Evolutionary conservation across 192 early-diverging fungal species (phyloP).

Genomic region (Phycomyces nitens): DNA sequence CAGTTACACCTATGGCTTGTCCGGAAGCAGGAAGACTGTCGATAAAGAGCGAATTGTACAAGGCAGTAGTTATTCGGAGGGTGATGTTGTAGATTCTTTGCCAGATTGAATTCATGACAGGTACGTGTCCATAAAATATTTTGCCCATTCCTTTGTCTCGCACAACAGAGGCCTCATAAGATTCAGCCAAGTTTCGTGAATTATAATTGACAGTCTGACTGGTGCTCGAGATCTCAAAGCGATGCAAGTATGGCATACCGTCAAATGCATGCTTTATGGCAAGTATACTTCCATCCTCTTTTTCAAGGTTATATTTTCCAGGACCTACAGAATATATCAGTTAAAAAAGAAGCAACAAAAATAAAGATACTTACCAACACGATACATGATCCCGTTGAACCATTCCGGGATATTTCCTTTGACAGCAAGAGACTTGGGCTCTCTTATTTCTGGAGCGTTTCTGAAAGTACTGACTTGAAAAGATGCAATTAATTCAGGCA

Average conservation of each 20-base stretch:
- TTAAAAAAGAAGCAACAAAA: too few relatives aligned
- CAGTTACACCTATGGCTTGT: slow-evolving; percentile 23
- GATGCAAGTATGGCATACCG: slow-evolving; percentile 28
- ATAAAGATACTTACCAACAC: slow-evolving; percentile 33
- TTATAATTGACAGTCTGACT: slow-evolving; percentile 19
- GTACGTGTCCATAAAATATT: slow-evolving; percentile 22
- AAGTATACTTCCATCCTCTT: slow-evolving; percentile 20
- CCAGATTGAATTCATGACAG: not conserved
- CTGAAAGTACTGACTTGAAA: not conserved
- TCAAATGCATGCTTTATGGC: slow-evolving; percentile 35
- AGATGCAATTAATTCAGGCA: not conserved
- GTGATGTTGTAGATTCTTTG: not conserved
- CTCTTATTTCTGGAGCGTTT: slow-evolving; percentile 38
- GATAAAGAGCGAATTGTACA: not conserved
- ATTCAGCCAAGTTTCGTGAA: slow-evolving; percentile 23
- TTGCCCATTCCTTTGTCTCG: not conserved
- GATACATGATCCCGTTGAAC: slow-evolving; percentile 48
- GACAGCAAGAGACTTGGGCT: slow-evolving; percentile 27
- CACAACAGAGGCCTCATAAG: slow-evolving; percentile 11
- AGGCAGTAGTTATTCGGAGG: not conserved
- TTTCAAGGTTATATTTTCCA: slow-evolving; percentile 22
- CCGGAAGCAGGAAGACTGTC: not conserved
- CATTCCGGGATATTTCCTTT: slow-evolving; percentile 46
- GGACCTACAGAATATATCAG: slow-evolving; percentile 16
- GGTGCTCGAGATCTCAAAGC: slow-evolving; percentile 18